Conservation (phyloP, 257 asterid species). For the Thymus quinquecostatus region DNA sequence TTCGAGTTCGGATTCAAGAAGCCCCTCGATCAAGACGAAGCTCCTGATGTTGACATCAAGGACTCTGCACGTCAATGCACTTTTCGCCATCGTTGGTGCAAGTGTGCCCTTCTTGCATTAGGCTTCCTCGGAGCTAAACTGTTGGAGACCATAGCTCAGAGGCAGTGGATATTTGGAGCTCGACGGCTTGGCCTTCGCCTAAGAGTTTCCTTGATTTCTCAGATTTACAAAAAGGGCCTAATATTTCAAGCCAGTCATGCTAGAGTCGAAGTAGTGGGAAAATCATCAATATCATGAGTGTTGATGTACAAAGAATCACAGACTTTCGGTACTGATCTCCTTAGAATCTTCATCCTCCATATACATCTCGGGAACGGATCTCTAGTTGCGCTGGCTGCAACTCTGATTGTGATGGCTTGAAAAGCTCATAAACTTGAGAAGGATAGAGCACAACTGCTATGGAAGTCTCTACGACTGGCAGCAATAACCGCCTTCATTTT, state of each 20-base stretch:
- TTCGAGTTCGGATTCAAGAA: conserved; percentile 73
- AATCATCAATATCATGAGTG: conserved; percentile 90
- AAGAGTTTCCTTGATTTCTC: conserved; percentile 82
- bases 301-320: conserved; percentile 87
- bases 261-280: conserved; percentile 84
- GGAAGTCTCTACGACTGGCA: conserved; percentile 73
- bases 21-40: conserved; percentile 86
- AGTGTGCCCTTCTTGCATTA: conserved; percentile 73
- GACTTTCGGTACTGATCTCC: conserved; percentile 84
- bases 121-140: conserved; percentile 85
- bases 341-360: conserved; percentile 67
- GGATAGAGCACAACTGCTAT: conserved; percentile 67
- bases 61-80: conserved; percentile 89
- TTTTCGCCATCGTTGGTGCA: conserved; percentile 82
- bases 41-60: conserved; percentile 70
- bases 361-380: conserved; percentile 78
- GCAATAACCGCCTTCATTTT: conserved; percentile 73
- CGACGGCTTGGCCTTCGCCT: conserved; percentile 89
- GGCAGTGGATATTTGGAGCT: conserved; percentile 99
- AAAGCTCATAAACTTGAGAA: conserved; percentile 59
- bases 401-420: conserved; percentile 61
- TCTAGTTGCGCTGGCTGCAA: conserved; percentile 72
- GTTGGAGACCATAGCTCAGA: conserved; percentile 79
- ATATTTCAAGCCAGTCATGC: conserved; percentile 79
- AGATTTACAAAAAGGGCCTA: conserved; percentile 80